Conservation (phyloP, 169 alveolate species). For the Eimeria acervulina region DNA sequence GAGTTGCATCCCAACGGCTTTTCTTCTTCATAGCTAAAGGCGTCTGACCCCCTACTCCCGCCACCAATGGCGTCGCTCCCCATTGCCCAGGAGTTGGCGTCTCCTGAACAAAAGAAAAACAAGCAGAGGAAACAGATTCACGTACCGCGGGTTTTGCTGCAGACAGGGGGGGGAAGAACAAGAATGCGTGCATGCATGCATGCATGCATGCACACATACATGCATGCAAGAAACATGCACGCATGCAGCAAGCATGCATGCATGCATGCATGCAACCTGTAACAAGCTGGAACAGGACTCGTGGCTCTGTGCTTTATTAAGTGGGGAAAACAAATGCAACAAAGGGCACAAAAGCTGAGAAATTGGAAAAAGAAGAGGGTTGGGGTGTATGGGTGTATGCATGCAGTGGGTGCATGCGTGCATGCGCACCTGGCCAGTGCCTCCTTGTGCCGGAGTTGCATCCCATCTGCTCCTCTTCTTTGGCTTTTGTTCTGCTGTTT, state of each 20-base stretch:
- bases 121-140: not conserved
- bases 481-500: conserved; percentile 67
- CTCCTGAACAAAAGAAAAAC: conserved; percentile 51
- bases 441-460: conserved; percentile 87
- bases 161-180: too few relatives aligned
- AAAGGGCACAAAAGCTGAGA: not conserved
- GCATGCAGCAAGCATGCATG: not conserved
- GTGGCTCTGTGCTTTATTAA: too few relatives aligned
- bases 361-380: not conserved
- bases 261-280: not conserved
- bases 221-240: not conserved
- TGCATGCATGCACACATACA: not conserved
- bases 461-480: conserved; percentile 90
- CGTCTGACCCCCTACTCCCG: conserved; percentile 74
- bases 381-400: too few relatives aligned
- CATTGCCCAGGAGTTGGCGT: conserved; percentile 86
- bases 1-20: conserved; percentile 86
- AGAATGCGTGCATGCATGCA: not conserved
- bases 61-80: conserved; percentile 85
- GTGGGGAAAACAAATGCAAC: not conserved
- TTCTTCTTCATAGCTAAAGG: conserved; percentile 74
- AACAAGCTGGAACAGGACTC: too few relatives aligned
- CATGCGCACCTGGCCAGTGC: conserved; percentile 80
- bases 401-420: not conserved
- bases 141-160: too few relatives aligned